Base-by-base conservation (phyloP, 768 basidiomycete species). In the Tylopilus rubrobrunneus region DNA sequence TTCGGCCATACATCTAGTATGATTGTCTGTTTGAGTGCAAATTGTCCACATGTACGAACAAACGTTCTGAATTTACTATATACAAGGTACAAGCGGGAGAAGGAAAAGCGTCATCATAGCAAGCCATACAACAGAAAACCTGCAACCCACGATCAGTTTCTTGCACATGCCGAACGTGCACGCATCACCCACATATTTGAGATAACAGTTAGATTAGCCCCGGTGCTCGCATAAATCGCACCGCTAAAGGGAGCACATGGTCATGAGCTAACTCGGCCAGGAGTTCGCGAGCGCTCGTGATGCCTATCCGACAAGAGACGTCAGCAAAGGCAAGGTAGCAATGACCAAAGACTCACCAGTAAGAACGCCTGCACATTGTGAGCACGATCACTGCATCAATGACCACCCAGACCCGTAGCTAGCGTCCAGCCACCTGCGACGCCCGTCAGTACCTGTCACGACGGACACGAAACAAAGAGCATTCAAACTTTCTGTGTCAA, bases 351-450 rank as follows among this genome's bases (percentile, higher is more conserved):
- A 55, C 65, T 56, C 60, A 76, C 87, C 87, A 39, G 86, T 84
- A 7, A 89, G 73, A 27, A 89, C 82, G 1, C 86, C 86, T 2
- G 85, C 87, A 52, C 82, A 85, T n/a, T n/a, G n/a, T n/a, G 2
- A 90, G 75, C 14, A 89, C 87, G n/a, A 86, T 65, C 43, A 84
- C 75, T 4, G 86, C 85, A 58, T 91, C 87, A 0, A 81, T 74
- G 1, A 82, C 85, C 12, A 87, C 72, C 75, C 80, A 81, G 11
- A 74, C 75, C 15, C 85, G 72, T 23, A 90, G 62, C 85, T 85
- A 88, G 14, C 64, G 69, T 1, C 85, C 84, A 0, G 78, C 83
- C 1, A 73, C 74, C 84, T 85, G 53, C 12, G 21, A 6, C n/a
- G 29, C 10, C 3, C 8, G 23, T 53, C 53, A 19, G 17, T 9